Evolutionary conservation across 2,329 filamentous ascomycete species (phyloP).

Genomic region (Ophidiomyces ophidiicola): DNA sequence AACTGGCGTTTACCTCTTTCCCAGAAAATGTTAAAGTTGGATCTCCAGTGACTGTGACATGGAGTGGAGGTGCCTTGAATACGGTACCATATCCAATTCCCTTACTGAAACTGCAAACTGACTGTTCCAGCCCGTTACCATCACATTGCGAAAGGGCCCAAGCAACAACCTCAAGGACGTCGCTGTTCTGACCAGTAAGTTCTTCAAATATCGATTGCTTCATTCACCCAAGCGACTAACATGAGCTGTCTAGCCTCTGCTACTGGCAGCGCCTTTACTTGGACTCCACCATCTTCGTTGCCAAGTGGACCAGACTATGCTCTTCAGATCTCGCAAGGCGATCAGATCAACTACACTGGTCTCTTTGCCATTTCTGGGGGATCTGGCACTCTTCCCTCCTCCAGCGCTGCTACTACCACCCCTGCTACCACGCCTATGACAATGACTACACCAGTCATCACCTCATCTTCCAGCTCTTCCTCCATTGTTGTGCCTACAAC

Average conservation of each 20-base stretch:
- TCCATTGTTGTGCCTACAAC: no score
- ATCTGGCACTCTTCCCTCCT: conserved; percentile 14
- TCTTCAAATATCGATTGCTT: background rate
- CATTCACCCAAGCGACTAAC: conserved; percentile 1
- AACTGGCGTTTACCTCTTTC: conserved; percentile 41
- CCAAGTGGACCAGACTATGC: conserved; percentile 42
- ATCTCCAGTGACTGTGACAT: conserved; percentile 38
- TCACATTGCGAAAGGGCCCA: conserved; percentile 44
- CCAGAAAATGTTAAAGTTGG: conserved; percentile 39
- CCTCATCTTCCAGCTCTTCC: background rate
- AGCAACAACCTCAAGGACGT: conserved; percentile 41
- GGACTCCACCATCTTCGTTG: conserved; percentile 38
- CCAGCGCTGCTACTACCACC: conserved; percentile 1
- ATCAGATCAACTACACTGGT: conserved; percentile 44
- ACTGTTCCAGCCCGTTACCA: conserved; percentile 37
- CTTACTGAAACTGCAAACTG: background rate
- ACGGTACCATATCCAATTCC: conserved; percentile 18
- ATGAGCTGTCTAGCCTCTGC: conserved; percentile 25
- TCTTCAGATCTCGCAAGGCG: conserved; percentile 45
- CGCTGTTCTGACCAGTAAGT: conserved; percentile 32
- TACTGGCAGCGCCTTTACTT: conserved; percentile 38
- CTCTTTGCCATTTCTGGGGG: conserved; percentile 37
- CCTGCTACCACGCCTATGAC: background rate
- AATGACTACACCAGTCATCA: background rate
- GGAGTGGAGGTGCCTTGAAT: conserved; percentile 30